Evolutionary conservation across 2,329 filamentous ascomycete species (phyloP).

Genomic region (Aspergillus novoparasiticus): DNA sequence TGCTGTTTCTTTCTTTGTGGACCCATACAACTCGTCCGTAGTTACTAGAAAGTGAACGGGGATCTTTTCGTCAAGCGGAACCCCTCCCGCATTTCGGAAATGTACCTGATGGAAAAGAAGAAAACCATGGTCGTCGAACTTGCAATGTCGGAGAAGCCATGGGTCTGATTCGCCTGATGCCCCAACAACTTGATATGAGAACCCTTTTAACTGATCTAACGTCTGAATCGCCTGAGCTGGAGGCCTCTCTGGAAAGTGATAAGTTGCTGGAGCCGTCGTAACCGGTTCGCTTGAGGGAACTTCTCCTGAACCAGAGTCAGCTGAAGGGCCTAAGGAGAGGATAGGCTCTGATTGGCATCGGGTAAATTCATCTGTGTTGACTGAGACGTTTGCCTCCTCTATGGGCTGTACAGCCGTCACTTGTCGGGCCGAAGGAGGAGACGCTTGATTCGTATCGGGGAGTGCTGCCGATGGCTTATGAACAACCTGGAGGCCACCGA

Average conservation of each 20-base stretch:
- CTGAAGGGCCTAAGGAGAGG: not conserved
- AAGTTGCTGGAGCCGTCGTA: not conserved
- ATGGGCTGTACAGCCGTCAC: not conserved
- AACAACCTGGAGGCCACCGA: not conserved
- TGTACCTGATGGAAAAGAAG: slow-evolving; percentile 29
- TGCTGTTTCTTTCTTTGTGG: slow-evolving; percentile 14
- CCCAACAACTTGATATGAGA: slow-evolving; percentile 29
- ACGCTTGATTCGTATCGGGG: not conserved
- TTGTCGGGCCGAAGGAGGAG: not conserved
- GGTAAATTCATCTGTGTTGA: not conserved
- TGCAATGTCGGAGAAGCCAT: slow-evolving; percentile 36
- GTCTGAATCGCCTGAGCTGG: slow-evolving; percentile 19
- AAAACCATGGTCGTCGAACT: slow-evolving; percentile 32
- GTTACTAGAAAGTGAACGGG: slow-evolving; percentile 29
- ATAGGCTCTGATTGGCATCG: slow-evolving; percentile 2
- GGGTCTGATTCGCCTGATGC: slow-evolving; percentile 35
- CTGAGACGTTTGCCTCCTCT: not conserved
- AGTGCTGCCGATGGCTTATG: not conserved
- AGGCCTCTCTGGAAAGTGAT: not conserved
- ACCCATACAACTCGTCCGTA: slow-evolving; percentile 13
- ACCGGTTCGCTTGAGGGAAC: slow-evolving; percentile 7
- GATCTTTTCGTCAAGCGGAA: slow-evolving; percentile 29
- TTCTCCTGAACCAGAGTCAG: not conserved
- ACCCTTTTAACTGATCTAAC: slow-evolving; percentile 27
- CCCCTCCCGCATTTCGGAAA: slow-evolving; percentile 33